These are phyloP conservation scores for Fusarium piperis DNA, from an alignment of 2,329 filamentous ascomycete species.

Conservation along the genomic window DNA sequence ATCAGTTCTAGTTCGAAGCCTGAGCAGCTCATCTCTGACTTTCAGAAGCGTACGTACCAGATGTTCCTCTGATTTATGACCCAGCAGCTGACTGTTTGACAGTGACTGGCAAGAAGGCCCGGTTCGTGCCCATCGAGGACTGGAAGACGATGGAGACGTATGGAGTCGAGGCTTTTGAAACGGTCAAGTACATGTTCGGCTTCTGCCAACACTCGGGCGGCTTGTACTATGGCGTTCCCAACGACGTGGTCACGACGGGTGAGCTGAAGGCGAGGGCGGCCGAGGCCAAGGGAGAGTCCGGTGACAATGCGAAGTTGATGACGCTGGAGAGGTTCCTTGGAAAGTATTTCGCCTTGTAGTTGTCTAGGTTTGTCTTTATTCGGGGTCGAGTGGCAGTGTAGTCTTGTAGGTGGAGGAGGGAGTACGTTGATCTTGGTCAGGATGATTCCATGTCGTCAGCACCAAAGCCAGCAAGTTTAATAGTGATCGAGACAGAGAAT, in stretches of 20 bases:
- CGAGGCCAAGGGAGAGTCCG: slow-evolving; percentile 38
- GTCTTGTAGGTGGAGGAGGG: not conserved
- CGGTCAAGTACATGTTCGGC: slow-evolving; percentile 50
- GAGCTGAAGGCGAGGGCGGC: slow-evolving; percentile 44
- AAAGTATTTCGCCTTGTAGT: slow-evolving; percentile 30
- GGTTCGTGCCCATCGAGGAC: slow-evolving; percentile 44
- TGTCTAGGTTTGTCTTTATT: not conserved
- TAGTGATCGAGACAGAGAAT: not conserved
- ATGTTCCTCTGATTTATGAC: not conserved
- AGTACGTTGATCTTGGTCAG: not conserved
- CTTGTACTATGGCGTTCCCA: slow-evolving; percentile 45
- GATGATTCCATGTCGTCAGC: not conserved
- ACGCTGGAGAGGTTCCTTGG: slow-evolving; percentile 39
- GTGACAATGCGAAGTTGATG: slow-evolving; percentile 33
- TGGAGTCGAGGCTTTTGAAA: slow-evolving; percentile 46
- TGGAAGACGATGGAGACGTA: slow-evolving; percentile 48
- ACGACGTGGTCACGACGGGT: slow-evolving; percentile 37
- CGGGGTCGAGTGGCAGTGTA: not conserved
- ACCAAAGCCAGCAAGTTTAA: not conserved
- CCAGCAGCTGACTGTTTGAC: slow-evolving; percentile 1
- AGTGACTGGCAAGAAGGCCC: slow-evolving; percentile 47
- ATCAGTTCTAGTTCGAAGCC: slow-evolving; percentile 48
- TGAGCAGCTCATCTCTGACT: slow-evolving; percentile 43
- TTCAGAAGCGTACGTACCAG: slow-evolving; percentile 43
- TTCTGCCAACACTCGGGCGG: slow-evolving; percentile 49